Evolutionary conservation across 2,329 filamentous ascomycete genomes (phyloP).

Genomic region (Ceratocystis diversiconidia): DNA sequence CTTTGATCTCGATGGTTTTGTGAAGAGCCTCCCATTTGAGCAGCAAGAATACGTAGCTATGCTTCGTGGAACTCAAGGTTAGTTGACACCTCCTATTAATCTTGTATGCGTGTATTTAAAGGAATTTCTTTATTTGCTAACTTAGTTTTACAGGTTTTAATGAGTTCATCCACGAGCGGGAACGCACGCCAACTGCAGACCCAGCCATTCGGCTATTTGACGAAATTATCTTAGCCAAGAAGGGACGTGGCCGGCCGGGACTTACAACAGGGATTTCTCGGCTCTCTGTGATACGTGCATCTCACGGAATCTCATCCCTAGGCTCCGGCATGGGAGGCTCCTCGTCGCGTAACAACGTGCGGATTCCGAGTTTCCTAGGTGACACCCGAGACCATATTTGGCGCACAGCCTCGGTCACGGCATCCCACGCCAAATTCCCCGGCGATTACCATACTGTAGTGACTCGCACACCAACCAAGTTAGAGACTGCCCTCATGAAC

Average conservation of each 20-base stretch:
- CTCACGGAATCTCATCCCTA: conserved; percentile 30
- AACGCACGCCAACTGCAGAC: conserved; percentile 47
- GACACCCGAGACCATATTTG: conserved; percentile 69
- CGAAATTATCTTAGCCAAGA: conserved; percentile 70
- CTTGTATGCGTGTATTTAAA: neutral
- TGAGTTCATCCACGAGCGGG: conserved; percentile 72
- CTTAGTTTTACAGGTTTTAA: conserved; percentile 40
- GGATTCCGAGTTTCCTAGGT: conserved; percentile 46
- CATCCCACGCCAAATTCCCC: conserved; percentile 46
- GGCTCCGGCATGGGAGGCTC: conserved; percentile 10
- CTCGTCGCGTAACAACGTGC: conserved; percentile 25
- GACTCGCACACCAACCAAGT: conserved; percentile 59
- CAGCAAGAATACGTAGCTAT: conserved; percentile 50
- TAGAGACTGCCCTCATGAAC: conserved; percentile 79
- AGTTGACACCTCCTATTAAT: conserved; percentile 18
- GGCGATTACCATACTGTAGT: conserved; percentile 48
- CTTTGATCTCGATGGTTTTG: conserved; percentile 52
- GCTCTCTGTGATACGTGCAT: conserved; percentile 44
- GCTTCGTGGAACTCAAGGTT: conserved; percentile 55
- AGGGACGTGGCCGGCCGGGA: conserved; percentile 48
- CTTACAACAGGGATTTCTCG: conserved; percentile 51
- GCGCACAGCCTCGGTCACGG: conserved; percentile 50
- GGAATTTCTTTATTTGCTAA: neutral
- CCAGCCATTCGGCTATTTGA: conserved; percentile 64
- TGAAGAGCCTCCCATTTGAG: conserved; percentile 49